Evolutionary conservation across 1,284 basidiomycete species (phyloP).

Genomic region (Moniliella sp.): DNA sequence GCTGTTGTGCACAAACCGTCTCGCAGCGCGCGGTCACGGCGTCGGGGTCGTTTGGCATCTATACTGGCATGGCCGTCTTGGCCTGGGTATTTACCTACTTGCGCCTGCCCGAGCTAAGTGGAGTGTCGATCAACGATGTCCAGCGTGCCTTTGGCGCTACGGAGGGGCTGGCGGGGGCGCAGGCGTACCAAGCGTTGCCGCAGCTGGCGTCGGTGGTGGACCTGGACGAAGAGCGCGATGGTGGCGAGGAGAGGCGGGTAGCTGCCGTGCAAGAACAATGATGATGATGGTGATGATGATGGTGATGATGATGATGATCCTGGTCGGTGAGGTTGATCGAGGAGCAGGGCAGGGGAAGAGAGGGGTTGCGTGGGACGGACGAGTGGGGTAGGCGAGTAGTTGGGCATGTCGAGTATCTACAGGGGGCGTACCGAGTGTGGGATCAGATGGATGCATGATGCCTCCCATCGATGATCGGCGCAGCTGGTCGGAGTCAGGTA

Average conservation of each 20-base stretch:
- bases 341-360: too few species aligned
- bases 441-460: too few species aligned
- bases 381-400: too few species aligned
- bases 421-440: too few species aligned
- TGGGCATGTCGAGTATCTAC: too few species aligned
- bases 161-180: neutral
- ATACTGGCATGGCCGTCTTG: conserved; percentile 7
- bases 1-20: neutral
- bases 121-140: conserved; percentile 3
- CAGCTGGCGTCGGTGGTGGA: neutral
- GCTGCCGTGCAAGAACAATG: neutral
- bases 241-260: neutral
- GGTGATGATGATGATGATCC: neutral
- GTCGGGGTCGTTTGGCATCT: conserved; percentile 11
- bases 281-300: neutral
- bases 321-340: too few species aligned
- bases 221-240: neutral
- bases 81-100: conserved; percentile 14
- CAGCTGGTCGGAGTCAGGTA: too few species aligned
- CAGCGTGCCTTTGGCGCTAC: conserved; percentile 1
- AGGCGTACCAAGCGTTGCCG: neutral
- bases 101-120: conserved; percentile 9
- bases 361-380: too few species aligned
- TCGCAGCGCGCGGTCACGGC: conserved; percentile 10
- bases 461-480: too few species aligned